Evolutionary conservation across 768 basidiomycete species (phyloP).

Genomic region (Strobilomyces echinocephalus): DNA sequence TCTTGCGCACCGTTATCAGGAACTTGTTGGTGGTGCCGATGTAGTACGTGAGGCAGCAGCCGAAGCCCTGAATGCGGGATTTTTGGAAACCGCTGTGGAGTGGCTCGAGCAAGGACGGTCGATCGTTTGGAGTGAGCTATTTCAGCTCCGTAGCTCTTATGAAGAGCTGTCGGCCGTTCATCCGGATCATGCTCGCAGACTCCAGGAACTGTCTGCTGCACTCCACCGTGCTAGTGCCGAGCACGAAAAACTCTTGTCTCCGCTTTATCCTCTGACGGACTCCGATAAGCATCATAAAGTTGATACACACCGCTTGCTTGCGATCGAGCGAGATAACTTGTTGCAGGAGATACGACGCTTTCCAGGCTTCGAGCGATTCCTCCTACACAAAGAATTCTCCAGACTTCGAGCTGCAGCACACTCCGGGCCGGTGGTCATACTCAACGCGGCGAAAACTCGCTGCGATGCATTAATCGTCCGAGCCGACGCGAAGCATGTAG

Average conservation of each 20-base stretch:
- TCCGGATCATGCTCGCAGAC: neutral
- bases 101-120: slow-evolving; percentile 19
- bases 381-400: no score
- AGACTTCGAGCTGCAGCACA: no score
- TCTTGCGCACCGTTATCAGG: neutral
- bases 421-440: no score
- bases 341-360: neutral
- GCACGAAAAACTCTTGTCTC: neutral
- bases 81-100: slow-evolving; percentile 5
- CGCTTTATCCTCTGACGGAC: neutral
- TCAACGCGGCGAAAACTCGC: no score
- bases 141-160: slow-evolving; percentile 10
- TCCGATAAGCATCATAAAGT: neutral
- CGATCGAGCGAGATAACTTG: neutral
- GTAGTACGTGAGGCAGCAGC: no score
- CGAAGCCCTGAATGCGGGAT: no score
- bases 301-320: neutral
- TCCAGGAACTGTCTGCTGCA: neutral
- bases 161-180: neutral
- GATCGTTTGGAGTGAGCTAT: slow-evolving; percentile 12
- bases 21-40: neutral
- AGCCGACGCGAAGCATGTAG: neutral
- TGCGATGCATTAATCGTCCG: neutral
- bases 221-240: neutral
- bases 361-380: no score